These are phyloP conservation scores for Tolypocladium sp. DNA, from an alignment of 2,329 filamentous ascomycete species.

Conservation along the genomic window DNA sequence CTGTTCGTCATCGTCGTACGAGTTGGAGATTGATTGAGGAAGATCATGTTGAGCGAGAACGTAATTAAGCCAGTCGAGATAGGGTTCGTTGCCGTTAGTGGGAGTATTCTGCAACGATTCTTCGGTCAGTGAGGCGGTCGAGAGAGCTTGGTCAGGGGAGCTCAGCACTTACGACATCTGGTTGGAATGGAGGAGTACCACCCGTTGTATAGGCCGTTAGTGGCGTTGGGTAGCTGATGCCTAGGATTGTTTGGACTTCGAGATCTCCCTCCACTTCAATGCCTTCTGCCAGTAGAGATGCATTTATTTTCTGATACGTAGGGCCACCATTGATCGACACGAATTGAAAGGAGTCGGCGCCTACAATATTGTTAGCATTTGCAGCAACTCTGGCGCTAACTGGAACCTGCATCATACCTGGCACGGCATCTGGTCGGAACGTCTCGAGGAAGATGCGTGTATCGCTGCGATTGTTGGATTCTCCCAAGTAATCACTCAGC, in stretches of 20 bases:
- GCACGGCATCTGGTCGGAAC: not conserved
- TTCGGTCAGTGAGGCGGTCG: not conserved
- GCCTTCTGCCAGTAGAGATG: not conserved
- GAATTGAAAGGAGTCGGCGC: not conserved
- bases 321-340: not conserved
- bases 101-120: not conserved
- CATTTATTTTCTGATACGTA: not conserved
- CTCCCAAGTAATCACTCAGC: not conserved
- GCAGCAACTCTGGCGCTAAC: not conserved
- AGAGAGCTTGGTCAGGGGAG: too few species aligned
- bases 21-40: not conserved
- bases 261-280: not conserved
- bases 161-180: not conserved
- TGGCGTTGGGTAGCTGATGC: not conserved
- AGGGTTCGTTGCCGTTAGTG: not conserved
- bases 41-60: not conserved
- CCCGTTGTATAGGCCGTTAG: not conserved
- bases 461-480: not conserved
- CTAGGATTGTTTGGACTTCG: not conserved
- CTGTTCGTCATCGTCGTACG: not conserved
- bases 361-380: not conserved
- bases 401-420: not conserved
- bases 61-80: not conserved
- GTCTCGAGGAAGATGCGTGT: not conserved
- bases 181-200: not conserved